A percentile compares a stretch with the other conserved stretches of the same genome.
phyloP scores from a whole-genome alignment of 495 filamentous ascomycete species.

The Bathelium albidoporum region DNA sequence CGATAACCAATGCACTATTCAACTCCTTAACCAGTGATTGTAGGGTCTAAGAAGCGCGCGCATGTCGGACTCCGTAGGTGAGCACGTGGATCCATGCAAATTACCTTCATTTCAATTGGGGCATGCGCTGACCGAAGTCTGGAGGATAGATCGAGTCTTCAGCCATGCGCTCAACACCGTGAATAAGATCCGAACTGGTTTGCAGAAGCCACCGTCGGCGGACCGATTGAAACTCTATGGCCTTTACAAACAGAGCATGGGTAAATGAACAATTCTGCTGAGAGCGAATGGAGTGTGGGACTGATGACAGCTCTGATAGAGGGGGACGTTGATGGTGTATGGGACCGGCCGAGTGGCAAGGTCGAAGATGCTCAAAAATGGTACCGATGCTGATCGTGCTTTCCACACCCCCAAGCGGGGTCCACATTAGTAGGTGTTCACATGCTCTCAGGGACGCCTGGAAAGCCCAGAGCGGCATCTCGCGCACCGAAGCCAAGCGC shows the following conservation, averaged over 20 bases:
- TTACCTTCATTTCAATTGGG: background rate
- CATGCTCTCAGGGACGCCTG: constrained; percentile 61
- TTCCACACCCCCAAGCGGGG: background rate
- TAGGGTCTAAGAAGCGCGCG: background rate
- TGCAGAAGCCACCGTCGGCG: constrained; percentile 69
- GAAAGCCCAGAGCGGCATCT: constrained; percentile 70
- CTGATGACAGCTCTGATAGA: constrained; percentile 40
- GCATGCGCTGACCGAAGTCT: background rate
- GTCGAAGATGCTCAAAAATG: constrained; percentile 43
- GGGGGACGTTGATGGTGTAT: constrained; percentile 85
- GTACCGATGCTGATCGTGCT: constrained; percentile 26
- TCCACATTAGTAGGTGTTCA: constrained; percentile 1
- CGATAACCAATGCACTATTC: background rate
- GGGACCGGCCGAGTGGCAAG: constrained; percentile 56
- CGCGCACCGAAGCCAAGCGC: constrained; percentile 86
- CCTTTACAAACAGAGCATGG: constrained; percentile 97
- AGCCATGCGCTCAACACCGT: constrained; percentile 97
- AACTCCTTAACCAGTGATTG: background rate
- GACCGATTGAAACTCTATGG: constrained; percentile 91
- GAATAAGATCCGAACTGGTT: constrained; percentile 90
- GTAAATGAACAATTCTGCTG: constrained; percentile 26
- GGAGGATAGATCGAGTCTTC: constrained; percentile 79
- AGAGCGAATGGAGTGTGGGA: background rate
- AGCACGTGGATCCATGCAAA: background rate
- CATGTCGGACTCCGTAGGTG: constrained; percentile 16